phyloP scores from a whole-genome alignment of 768 basidiomycete species.

The Chalciporus piperatus region DNA sequence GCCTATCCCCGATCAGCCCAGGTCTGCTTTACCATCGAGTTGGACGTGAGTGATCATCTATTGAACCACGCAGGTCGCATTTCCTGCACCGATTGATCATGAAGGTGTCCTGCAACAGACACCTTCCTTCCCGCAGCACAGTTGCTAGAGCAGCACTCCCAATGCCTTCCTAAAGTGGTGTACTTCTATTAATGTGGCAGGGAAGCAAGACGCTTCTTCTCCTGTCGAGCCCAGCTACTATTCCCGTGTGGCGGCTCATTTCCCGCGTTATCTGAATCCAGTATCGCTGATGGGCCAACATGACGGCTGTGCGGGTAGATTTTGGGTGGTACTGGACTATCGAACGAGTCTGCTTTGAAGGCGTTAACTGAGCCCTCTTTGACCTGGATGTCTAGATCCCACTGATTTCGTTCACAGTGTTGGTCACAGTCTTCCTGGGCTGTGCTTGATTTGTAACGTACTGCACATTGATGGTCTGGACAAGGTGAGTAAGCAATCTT shows the following conservation, averaged over 20 bases:
- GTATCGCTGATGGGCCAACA: slow-evolving; percentile 10
- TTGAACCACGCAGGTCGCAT: slow-evolving; percentile 2
- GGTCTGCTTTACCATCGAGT: slow-evolving; percentile 44
- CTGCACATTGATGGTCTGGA: slow-evolving; percentile 70
- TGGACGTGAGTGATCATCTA: slow-evolving; percentile 44
- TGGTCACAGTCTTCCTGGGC: slow-evolving; percentile 56
- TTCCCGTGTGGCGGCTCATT: background rate
- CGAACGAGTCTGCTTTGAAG: background rate
- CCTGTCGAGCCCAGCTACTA: slow-evolving; percentile 12
- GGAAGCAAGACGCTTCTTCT: slow-evolving; percentile 21
- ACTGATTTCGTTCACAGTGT: background rate
- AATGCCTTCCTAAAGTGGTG: slow-evolving; percentile 7
- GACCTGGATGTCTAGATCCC: background rate
- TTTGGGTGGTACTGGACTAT: slow-evolving; percentile 3
- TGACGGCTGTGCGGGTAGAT: slow-evolving; percentile 5
- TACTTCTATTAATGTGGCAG: slow-evolving; percentile 12
- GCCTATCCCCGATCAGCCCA: slow-evolving; percentile 31
- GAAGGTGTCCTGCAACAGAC: slow-evolving; percentile 13
- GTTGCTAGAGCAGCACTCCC: slow-evolving; percentile 6
- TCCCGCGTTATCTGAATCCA: slow-evolving; percentile 8
- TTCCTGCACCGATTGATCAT: slow-evolving; percentile 11
- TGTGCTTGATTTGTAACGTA: slow-evolving; percentile 70
- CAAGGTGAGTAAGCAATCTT: slow-evolving; percentile 49
- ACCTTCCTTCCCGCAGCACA: slow-evolving; percentile 16
- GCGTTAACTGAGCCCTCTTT: background rate